A percentile compares a stretch with the other conserved stretches of the same genome.
Evolutionary conservation across 768 basidiomycete species (phyloP).

Genomic region (Agaricus subrufescens): DNA sequence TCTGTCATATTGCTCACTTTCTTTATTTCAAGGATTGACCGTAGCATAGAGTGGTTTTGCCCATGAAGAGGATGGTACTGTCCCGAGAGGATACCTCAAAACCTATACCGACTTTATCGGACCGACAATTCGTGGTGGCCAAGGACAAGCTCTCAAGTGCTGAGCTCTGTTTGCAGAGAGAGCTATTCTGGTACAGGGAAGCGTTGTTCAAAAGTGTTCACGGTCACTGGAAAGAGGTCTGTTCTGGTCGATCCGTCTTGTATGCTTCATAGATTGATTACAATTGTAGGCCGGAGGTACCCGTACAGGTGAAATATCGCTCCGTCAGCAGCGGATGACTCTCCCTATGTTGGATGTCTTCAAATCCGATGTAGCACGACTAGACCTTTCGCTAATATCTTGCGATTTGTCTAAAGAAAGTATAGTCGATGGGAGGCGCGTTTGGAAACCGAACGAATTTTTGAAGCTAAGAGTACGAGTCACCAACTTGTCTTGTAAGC

Average conservation of each 20-base stretch:
- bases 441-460: constrained; percentile 56
- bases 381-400: constrained; percentile 47
- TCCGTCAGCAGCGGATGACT: constrained; percentile 76
- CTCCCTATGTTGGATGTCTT: constrained; percentile 75
- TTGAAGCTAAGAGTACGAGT: constrained; percentile 53
- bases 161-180: constrained; percentile 63
- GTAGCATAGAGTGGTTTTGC: constrained; percentile 54
- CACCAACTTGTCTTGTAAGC: constrained; percentile 66
- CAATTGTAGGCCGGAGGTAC: constrained; percentile 65
- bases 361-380: constrained; percentile 58
- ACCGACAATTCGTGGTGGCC: constrained; percentile 87
- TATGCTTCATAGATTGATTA: background rate
- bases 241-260: constrained; percentile 15
- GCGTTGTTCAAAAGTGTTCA: constrained; percentile 66
- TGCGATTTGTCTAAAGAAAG: constrained; percentile 23
- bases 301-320: constrained; percentile 70
- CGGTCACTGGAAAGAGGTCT: constrained; percentile 85
- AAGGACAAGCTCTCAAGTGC: constrained; percentile 57
- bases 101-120: constrained; percentile 80
- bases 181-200: constrained; percentile 96
- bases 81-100: constrained; percentile 49
- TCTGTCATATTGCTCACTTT: constrained; percentile 23
- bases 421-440: constrained; percentile 33
- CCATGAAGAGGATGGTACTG: constrained; percentile 67
- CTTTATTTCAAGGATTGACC: background rate